Evolutionary conservation across 108 stramenopile genomes (phyloP).

Genomic region (Conticribra weissflogii): DNA sequence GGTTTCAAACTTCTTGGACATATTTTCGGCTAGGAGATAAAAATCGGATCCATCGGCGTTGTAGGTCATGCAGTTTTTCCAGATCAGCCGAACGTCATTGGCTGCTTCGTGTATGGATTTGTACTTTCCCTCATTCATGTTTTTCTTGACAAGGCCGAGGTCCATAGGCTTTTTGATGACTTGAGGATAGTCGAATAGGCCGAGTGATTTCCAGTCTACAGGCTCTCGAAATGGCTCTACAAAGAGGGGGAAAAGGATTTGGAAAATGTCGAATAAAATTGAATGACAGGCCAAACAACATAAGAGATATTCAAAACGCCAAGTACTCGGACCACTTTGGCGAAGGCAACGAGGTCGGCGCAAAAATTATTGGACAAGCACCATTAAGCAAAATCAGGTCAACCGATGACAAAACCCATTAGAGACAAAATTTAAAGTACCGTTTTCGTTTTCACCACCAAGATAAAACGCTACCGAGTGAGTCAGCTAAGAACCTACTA

Average conservation of each 20-base stretch:
- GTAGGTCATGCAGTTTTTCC: conserved; percentile 96
- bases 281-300: too few species aligned
- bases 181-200: conserved; percentile 93
- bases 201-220: conserved; percentile 94
- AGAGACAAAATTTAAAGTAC: too few species aligned
- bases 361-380: too few species aligned
- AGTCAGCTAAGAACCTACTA: too few species aligned
- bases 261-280: neutral
- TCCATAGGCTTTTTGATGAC: conserved; percentile 96
- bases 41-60: conserved; percentile 92
- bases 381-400: too few species aligned
- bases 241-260: neutral
- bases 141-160: conserved; percentile 89
- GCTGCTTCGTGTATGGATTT: conserved; percentile 76
- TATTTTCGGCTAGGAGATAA: conserved; percentile 54
- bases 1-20: conserved; percentile 85
- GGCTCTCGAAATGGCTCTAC: conserved; percentile 94
- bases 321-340: too few species aligned
- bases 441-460: too few species aligned
- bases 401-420: too few species aligned
- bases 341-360: too few species aligned
- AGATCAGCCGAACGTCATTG: conserved; percentile 93
- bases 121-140: conserved; percentile 79
- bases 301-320: too few species aligned
- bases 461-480: too few species aligned